These are phyloP conservation scores for Corymbia calophylla DNA, from an alignment of 441 rosid genomes.

Conservation along the genomic window DNA sequence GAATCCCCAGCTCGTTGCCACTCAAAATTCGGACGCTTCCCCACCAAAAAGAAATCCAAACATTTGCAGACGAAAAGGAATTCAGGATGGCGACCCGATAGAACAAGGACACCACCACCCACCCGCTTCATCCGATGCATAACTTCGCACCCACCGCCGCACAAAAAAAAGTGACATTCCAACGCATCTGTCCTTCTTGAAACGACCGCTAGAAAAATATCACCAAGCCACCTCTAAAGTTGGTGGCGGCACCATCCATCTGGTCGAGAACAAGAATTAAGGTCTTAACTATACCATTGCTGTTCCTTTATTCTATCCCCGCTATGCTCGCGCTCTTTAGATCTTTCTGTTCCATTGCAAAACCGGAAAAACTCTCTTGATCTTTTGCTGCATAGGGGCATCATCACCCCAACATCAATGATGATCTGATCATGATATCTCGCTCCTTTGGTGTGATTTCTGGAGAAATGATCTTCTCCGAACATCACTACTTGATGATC, in stretches of 20 bases:
- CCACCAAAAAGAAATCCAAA: background rate
- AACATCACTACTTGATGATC: background rate
- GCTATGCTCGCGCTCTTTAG: background rate
- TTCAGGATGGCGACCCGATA: background rate
- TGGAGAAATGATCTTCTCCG: background rate
- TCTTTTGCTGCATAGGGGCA: background rate
- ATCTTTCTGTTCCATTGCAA: background rate
- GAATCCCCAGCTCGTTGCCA: background rate
- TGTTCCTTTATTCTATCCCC: background rate
- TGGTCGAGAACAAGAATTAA: background rate
- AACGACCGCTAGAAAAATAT: background rate
- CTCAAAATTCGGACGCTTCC: background rate
- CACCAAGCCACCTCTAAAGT: background rate
- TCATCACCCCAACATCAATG: background rate
- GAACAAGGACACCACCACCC: background rate
- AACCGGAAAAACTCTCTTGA: background rate
- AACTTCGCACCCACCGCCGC: background rate
- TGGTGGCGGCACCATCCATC: background rate
- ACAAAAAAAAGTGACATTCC: background rate
- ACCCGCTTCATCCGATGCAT: background rate
- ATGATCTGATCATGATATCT: background rate
- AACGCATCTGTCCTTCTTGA: background rate
- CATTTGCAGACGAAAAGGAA: background rate
- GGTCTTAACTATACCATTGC: background rate
- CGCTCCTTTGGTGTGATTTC: background rate